phyloP scores from a whole-genome alignment of 192 early-diverging fungal species.

The Pilobolus umbonatus region DNA sequence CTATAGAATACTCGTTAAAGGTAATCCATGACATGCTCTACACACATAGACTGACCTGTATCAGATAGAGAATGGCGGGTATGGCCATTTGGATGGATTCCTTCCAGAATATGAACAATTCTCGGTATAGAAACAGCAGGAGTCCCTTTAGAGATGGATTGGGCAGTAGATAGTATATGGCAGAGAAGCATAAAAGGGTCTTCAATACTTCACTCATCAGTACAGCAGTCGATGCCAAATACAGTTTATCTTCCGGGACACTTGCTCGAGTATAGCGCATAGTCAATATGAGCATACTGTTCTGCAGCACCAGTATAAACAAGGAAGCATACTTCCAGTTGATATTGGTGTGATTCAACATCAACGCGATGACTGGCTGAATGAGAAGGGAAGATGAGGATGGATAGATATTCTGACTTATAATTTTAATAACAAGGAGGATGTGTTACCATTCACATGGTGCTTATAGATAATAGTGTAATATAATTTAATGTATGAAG shows the following conservation, averaged over 20 bases:
- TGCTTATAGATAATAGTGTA: too few species aligned
- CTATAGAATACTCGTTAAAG: constrained; percentile 9
- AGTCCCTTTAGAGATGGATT: constrained; percentile 25
- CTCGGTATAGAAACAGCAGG: constrained; percentile 36
- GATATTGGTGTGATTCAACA: too few species aligned
- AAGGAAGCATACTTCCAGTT: constrained; percentile 76
- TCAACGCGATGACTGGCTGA: too few species aligned
- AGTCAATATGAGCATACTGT: constrained; percentile 78
- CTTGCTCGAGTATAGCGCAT: constrained; percentile 79
- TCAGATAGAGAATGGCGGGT: constrained; percentile 85
- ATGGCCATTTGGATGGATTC: constrained; percentile 66
- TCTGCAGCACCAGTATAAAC: constrained; percentile 80
- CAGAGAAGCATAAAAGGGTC: constrained; percentile 50
- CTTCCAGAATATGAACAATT: constrained; percentile 64
- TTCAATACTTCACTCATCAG: constrained; percentile 81
- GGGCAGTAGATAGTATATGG: constrained; percentile 23
- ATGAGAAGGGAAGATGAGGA: too few species aligned
- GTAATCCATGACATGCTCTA: not conserved
- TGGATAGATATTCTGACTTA: too few species aligned
- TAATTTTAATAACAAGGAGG: too few species aligned
- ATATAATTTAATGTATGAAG: too few species aligned
- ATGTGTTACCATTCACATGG: too few species aligned
- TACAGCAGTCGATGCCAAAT: constrained; percentile 84
- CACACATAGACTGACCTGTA: constrained; percentile 51
- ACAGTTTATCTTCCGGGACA: constrained; percentile 32